Evolutionary conservation across 345 rosid species (phyloP).

Genomic region (Eucalyptus globulus): DNA sequence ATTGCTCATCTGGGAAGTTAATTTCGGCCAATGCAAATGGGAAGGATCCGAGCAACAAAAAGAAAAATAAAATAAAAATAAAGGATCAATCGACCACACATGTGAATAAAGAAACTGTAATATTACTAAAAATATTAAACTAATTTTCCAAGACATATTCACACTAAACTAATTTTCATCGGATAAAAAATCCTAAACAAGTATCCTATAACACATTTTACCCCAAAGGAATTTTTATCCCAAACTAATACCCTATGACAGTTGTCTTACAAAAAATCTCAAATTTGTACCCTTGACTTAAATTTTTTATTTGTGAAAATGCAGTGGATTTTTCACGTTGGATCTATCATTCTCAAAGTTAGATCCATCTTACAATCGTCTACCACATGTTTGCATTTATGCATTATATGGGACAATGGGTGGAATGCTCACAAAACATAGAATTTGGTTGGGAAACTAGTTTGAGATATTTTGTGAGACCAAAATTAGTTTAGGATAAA

Average conservation of each 20-base stretch:
- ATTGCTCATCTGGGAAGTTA: background rate
- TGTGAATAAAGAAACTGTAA: too few species aligned
- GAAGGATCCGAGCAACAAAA: background rate
- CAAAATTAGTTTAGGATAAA: background rate
- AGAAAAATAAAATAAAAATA: too few species aligned
- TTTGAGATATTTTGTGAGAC: background rate
- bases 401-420: background rate
- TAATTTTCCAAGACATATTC: too few species aligned
- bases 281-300: too few species aligned
- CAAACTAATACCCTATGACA: too few species aligned
- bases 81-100: background rate
- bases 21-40: background rate
- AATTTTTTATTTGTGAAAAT: rapidly evolving
- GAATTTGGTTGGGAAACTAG: rapidly evolving
- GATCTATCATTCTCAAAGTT: background rate
- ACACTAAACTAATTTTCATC: too few species aligned
- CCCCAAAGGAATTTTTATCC: too few species aligned
- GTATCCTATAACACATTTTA: too few species aligned
- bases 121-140: rapidly evolving
- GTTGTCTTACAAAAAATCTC: background rate
- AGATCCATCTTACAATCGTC: background rate
- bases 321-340: rapidly evolving
- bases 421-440: rapidly evolving
- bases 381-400: background rate
- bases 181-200: background rate